Evolutionary conservation across 2,329 filamentous ascomycete genomes (phyloP).

Genomic region (Fusarium brevicatenulatum): DNA sequence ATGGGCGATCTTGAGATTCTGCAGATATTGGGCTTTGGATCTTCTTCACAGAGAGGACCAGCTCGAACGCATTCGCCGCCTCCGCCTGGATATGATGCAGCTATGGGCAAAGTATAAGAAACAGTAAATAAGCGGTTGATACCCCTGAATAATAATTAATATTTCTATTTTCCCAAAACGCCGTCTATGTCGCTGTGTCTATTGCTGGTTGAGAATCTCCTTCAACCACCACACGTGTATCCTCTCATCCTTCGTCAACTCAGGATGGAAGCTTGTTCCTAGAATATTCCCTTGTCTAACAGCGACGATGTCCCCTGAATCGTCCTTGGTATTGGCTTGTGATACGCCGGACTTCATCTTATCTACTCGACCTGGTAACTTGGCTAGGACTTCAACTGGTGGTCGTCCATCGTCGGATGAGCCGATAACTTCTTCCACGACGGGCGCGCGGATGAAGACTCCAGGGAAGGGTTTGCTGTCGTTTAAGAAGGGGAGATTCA

Average conservation of each 20-base stretch:
- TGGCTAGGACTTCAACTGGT: slow-evolving; percentile 62
- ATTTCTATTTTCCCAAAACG: slow-evolving; percentile 13
- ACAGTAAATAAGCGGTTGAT: background rate
- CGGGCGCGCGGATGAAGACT: slow-evolving; percentile 93
- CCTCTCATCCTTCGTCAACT: slow-evolving; percentile 85
- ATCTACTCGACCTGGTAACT: slow-evolving; percentile 55
- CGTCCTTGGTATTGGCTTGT: slow-evolving; percentile 52
- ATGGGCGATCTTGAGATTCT: slow-evolving; percentile 43
- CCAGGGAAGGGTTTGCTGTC: slow-evolving; percentile 68
- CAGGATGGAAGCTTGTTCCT: slow-evolving; percentile 95
- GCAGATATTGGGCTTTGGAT: slow-evolving; percentile 37
- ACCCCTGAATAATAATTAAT: slow-evolving; percentile 22
- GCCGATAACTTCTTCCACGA: slow-evolving; percentile 82
- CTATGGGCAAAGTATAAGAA: slow-evolving; percentile 24
- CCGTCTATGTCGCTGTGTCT: slow-evolving; percentile 11
- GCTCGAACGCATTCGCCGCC: slow-evolving; percentile 35
- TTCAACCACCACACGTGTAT: slow-evolving; percentile 95
- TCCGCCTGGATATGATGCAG: slow-evolving; percentile 38
- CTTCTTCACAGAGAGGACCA: background rate
- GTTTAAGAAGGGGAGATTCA: slow-evolving; percentile 77
- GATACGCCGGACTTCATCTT: slow-evolving; percentile 52
- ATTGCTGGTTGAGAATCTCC: slow-evolving; percentile 59
- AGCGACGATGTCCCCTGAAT: slow-evolving; percentile 82
- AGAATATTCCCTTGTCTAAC: slow-evolving; percentile 92
- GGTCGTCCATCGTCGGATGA: slow-evolving; percentile 44